Conservation (phyloP, 1,284 basidiomycete genomes). For the Moesziomyces antarcticus region DNA sequence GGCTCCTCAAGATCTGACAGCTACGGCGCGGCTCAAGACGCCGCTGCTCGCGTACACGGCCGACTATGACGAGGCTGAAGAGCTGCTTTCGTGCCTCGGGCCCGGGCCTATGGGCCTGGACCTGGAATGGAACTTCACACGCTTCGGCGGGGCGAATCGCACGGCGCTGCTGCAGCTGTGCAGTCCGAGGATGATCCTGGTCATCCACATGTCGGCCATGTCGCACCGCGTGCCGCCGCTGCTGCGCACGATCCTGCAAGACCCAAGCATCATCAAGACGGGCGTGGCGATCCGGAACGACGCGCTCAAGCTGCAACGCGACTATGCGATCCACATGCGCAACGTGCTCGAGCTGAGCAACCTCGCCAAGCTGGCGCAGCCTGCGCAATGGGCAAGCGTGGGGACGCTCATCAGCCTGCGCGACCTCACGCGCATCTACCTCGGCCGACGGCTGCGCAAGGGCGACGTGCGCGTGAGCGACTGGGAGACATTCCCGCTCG, state of each 20-base stretch:
- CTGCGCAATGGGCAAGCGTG: conserved; percentile 27
- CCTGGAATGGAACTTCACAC: conserved; percentile 54
- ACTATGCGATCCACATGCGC: conserved; percentile 41
- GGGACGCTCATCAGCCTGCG: conserved; percentile 46
- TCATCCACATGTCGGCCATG: conserved; percentile 54
- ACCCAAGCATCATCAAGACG: conserved; percentile 44
- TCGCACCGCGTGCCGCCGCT: conserved; percentile 15
- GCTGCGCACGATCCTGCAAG: conserved; percentile 40
- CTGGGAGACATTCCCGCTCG: conserved; percentile 46
- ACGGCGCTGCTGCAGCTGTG: conserved; percentile 54
- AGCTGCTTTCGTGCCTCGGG: conserved; percentile 28
- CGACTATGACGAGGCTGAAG: conserved; percentile 28
- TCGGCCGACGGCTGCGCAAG: conserved; percentile 49
- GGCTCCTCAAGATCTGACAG: too few relatives aligned
- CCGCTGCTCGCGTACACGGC: conserved; percentile 42
- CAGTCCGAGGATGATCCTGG: conserved; percentile 32
- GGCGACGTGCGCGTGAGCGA: conserved; percentile 43
- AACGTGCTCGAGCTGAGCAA: conserved; percentile 51
- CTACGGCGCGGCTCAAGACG: conserved; percentile 5
- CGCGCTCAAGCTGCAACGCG: conserved; percentile 52
- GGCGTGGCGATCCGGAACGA: conserved; percentile 59
- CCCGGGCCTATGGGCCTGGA: conserved; percentile 51
- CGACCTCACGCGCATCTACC: conserved; percentile 51
- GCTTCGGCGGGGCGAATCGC: conserved; percentile 4
- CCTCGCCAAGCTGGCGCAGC: conserved; percentile 45